Base-by-base conservation (phyloP, 495 filamentous ascomycete species). In the Neurospora hispaniola region DNA sequence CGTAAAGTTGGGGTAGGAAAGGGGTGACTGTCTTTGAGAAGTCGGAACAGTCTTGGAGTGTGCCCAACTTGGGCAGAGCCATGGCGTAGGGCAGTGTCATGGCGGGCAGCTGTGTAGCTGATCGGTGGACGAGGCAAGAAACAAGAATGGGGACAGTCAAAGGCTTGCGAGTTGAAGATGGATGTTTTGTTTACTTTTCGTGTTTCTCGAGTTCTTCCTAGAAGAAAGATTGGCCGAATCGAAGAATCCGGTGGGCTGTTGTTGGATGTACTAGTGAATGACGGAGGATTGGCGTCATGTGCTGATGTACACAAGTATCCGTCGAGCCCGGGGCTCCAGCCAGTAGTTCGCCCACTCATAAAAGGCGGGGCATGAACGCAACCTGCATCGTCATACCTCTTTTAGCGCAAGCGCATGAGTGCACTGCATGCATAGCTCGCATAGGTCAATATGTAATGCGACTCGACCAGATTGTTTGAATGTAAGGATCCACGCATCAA, bases 1-100 rank as follows among this genome's bases (percentile, higher is more conserved):
- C 83, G 80, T 88, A 88, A 75, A 98, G 85, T 80, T 98, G 94
- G 14, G 90, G 87, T 20, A 97, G 79, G 82, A 90, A 97, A 31
- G 88, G 95, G 77, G 80, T 76, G 74, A 99, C 89, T 0, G 91
- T 91, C 73, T 88, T 86, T 73, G 84, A 79, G 80, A 91, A 95
- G 80, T 91, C 89, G 71, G 91, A 86, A 77, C 89, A 92, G 71
- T 97, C 94, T 69, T 81, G 80, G 42, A 94, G 82, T 14, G 89
- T 86, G 73, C 89, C 86, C 76, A 97, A 79, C 23, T 80, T 79
- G 6, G 96, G 95, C 41, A 97, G 83, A 70, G 88, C 85, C 89
- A 92, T 93, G 48, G 42, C 76, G 73, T 16, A 31, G 23, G 66
- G 31, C 9, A 31, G 35, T 71, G 8, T 41, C 18, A 46, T 46